Percentiles rank a stretch among this genome's conserved stretches.
Evolutionary conservation across 2,329 filamentous ascomycete genomes (phyloP).

Genomic region (Curvularia lunata): DNA sequence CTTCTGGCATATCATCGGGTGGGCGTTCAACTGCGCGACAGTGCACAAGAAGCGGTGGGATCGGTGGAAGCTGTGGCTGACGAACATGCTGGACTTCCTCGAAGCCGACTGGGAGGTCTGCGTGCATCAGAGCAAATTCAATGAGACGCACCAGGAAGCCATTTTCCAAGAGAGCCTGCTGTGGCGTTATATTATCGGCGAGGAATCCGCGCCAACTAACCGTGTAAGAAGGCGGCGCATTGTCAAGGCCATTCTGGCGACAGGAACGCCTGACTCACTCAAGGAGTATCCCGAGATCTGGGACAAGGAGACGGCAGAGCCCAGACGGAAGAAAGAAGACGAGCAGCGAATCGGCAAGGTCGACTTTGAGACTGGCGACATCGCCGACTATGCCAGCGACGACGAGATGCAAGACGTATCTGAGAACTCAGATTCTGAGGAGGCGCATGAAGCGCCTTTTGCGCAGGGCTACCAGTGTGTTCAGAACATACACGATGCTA

Average conservation of each 20-base stretch:
- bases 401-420: constrained; percentile 39
- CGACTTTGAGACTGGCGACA: constrained; percentile 62
- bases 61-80: constrained; percentile 81
- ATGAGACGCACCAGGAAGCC: constrained; percentile 21
- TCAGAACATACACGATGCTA: constrained; percentile 24
- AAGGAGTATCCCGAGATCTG: constrained; percentile 71
- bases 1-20: constrained; percentile 88
- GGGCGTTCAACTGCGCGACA: constrained; percentile 90
- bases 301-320: constrained; percentile 65
- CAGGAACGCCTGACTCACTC: constrained; percentile 61
- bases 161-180: constrained; percentile 64
- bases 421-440: constrained; percentile 13
- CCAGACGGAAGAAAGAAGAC: constrained; percentile 56
- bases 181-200: constrained; percentile 61
- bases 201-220: constrained; percentile 35
- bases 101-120: constrained; percentile 72
- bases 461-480: constrained; percentile 1
- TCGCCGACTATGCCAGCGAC: constrained; percentile 59
- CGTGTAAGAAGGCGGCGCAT: constrained; percentile 59
- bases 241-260: constrained; percentile 70
- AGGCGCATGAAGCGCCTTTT: constrained; percentile 10
- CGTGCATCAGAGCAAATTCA: constrained; percentile 39
- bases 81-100: constrained; percentile 78
- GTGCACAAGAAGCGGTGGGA: constrained; percentile 76
- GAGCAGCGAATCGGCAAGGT: constrained; percentile 65